Evolutionary conservation across 352 stramenopile genomes (phyloP).

Genomic region (Globisporangium carolinianum): DNA sequence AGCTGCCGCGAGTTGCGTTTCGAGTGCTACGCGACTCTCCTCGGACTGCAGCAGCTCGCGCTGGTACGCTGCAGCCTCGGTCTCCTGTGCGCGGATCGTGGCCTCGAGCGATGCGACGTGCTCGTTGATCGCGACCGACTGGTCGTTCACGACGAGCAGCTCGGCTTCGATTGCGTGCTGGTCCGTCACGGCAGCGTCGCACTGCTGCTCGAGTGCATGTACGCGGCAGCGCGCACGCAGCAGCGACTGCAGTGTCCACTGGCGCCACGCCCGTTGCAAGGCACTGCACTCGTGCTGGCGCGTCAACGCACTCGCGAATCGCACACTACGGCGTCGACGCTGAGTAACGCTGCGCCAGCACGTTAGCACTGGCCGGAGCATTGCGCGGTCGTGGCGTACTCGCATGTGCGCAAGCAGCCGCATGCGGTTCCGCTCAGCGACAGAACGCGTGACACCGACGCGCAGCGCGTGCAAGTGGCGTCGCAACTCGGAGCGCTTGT

Average conservation of each 20-base stretch:
- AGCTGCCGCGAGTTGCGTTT: conserved; percentile 17
- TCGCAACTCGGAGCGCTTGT: conserved; percentile 38
- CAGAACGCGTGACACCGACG: conserved; percentile 18
- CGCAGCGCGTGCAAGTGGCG: conserved; percentile 49
- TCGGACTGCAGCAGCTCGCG: conserved; percentile 24
- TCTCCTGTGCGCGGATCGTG: conserved; percentile 18
- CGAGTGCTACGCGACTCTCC: conserved; percentile 14
- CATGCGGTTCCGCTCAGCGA: conserved; percentile 18
- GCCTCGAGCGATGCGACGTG: conserved; percentile 24
- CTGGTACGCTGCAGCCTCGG: conserved; percentile 28
- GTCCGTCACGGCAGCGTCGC: conserved; percentile 18
- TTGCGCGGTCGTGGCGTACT: conserved; percentile 17
- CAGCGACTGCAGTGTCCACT: conserved; percentile 28
- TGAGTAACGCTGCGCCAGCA: conserved; percentile 17
- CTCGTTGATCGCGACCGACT: conserved; percentile 27
- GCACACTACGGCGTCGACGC: conserved; percentile 17
- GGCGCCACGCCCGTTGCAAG: conserved; percentile 27
- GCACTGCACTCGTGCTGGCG: conserved; percentile 12
- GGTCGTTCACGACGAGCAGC: conserved; percentile 30
- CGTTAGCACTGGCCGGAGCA: conserved; percentile 12
- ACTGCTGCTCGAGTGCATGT: conserved; percentile 9
- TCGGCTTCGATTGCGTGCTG: conserved; percentile 42
- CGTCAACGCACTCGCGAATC: conserved; percentile 13
- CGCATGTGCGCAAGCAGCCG: conserved; percentile 22
- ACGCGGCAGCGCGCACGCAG: conserved; percentile 12